Evolutionary conservation across 345 rosid genomes (phyloP).

Genomic region (Stellera chamaejasme): DNA sequence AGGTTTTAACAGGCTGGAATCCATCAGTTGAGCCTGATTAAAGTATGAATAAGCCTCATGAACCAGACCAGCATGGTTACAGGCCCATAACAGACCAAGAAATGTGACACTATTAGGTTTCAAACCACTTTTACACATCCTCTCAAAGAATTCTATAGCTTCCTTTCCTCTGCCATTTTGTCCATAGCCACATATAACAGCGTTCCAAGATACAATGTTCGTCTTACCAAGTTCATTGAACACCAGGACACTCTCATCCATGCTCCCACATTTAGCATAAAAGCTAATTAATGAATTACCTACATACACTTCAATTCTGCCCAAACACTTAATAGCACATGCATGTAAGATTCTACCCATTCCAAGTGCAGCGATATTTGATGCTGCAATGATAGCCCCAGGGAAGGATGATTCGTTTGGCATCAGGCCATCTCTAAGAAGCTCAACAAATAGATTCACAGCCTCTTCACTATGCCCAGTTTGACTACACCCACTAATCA

Average conservation of each 20-base stretch:
- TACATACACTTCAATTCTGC: conserved; percentile 27
- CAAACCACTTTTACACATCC: conserved; percentile 30
- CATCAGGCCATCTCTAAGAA: conserved; percentile 51
- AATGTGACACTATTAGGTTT: conserved; percentile 56
- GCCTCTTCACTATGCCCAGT: conserved; percentile 72
- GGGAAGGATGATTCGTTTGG: conserved; percentile 62
- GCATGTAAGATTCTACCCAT: conserved; percentile 69
- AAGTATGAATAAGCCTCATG: conserved; percentile 55
- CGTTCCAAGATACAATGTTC: conserved; percentile 61
- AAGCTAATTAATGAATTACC: conserved; percentile 65
- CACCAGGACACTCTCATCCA: conserved; percentile 55
- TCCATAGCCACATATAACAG: conserved; percentile 72
- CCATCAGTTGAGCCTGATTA: conserved; percentile 26
- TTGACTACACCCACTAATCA: conserved; percentile 75
- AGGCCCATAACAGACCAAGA: conserved; percentile 69
- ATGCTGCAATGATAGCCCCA: conserved; percentile 39
- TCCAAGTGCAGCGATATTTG: conserved; percentile 64
- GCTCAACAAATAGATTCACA: conserved; percentile 49
- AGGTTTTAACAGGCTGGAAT: conserved; percentile 35
- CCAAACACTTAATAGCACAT: conserved; percentile 43
- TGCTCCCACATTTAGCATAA: conserved; percentile 76
- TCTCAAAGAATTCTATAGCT: conserved; percentile 43
- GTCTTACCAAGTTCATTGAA: conserved; percentile 32
- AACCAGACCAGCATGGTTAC: conserved; percentile 72
- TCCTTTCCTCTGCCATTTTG: conserved; percentile 73